Evolutionary conservation across 441 rosid genomes (phyloP), one percentile per base, ranked within the genome.

Genomic region (Brassica hybrid): DNA sequence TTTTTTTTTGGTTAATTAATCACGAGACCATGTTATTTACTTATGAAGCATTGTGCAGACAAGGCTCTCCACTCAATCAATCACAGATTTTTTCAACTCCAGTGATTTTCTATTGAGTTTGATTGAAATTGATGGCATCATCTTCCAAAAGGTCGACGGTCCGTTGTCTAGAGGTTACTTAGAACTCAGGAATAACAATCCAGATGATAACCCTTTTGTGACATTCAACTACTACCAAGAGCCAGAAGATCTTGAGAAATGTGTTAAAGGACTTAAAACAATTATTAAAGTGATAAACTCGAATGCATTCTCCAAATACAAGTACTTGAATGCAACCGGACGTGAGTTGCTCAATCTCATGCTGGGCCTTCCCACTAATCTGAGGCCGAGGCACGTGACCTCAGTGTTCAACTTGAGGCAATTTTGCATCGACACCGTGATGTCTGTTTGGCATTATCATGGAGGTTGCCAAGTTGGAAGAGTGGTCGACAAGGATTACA

Each of bases 401-500:
- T 27, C 32, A 27, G 32, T 27, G 32, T 27, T 27, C 32, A 4
- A 27, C 32, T 5, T 27, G 69, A 83, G 80, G 36, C 85, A 87
- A 18, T 86, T 80, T 56, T 87, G 90, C 43, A 65, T 36, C 2
- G 88, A 87, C 75, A 85, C 88, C 0, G 90, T 87, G 25, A 78
- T 79, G 84, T 84, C 85, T 13, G 75, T 86, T 56, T 86, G 86
- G 86, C 91, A 87, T 63, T 87, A 86, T 11, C 91, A 87, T 58
- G 91, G 89, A n/a, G 91, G 89, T 6, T 85, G 89, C 27, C 85
- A 80, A 52, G 77, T 83, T 3, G 83, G 83, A 9, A 75, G 57
- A 13, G 91, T 87, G 21, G 85, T 85, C 0, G 85, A 84, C 74
- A 63, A 58, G 0, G 76, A 85, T 50, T 83, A 84, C 65, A 85